Evolutionary conservation across 371 early-diverging fungal species (phyloP).

Genomic region (Fennellomyces sp.): DNA sequence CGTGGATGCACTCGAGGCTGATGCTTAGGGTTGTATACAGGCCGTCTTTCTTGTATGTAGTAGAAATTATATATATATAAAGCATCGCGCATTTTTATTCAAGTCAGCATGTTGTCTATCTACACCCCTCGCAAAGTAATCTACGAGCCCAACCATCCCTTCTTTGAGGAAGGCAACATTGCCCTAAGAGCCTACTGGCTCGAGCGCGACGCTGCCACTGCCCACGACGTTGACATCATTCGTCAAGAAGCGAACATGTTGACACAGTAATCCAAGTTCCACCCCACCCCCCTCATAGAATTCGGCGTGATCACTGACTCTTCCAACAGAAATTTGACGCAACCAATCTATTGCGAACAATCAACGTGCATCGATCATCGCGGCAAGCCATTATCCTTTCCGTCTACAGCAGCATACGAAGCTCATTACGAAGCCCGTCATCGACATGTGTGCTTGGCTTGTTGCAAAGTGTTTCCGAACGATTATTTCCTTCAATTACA

Average conservation of each 20-base stretch:
- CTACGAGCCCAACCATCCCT: constrained; percentile 40
- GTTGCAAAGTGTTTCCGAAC: constrained; percentile 55
- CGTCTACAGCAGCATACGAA: constrained; percentile 50
- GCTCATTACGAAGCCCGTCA: constrained; percentile 62
- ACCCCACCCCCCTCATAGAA: not conserved
- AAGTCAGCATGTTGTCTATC: constrained; percentile 21
- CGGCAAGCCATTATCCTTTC: constrained; percentile 25
- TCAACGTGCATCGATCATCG: constrained; percentile 20
- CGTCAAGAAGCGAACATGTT: constrained; percentile 24
- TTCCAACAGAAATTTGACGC: constrained; percentile 1
- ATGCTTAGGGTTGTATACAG: not conserved
- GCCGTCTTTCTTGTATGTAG: not conserved
- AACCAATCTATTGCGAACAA: constrained; percentile 32
- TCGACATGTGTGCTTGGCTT: constrained; percentile 52
- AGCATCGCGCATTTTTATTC: constrained; percentile 1
- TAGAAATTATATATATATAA: too few relatives aligned
- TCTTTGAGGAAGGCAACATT: constrained; percentile 58
- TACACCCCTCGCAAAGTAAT: constrained; percentile 36
- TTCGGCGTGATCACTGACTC: not conserved
- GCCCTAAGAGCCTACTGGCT: constrained; percentile 57
- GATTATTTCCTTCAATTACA: constrained; percentile 57
- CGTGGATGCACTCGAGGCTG: too few relatives aligned
- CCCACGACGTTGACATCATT: constrained; percentile 22
- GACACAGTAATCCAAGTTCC: constrained; percentile 17
- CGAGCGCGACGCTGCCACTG: constrained; percentile 20